Evolutionary conservation across 768 basidiomycete genomes (phyloP).

Genomic region (Cyclocybe cylindracea): DNA sequence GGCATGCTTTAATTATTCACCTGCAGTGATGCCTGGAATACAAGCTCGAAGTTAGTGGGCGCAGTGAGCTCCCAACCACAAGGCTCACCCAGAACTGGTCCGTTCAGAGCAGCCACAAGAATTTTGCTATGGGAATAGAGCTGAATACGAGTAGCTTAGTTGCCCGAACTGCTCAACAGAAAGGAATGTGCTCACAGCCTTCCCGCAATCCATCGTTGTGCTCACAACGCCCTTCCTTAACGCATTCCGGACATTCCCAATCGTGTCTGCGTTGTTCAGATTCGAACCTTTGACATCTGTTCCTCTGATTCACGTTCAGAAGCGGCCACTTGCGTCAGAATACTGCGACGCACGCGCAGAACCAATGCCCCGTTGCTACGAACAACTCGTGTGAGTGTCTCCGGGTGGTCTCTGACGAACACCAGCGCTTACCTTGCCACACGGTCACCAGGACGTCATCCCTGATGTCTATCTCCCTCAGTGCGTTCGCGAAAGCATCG

Average conservation of each 20-base stretch:
- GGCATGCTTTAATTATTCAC: conserved; percentile 26
- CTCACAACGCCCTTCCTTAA: conserved; percentile 47
- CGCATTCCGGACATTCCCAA: conserved; percentile 42
- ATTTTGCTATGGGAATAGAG: conserved; percentile 71
- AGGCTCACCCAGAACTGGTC: conserved; percentile 69
- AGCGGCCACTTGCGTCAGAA: background rate
- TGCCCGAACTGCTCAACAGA: no score
- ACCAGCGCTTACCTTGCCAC: conserved; percentile 54
- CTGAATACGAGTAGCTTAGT: conserved; percentile 33
- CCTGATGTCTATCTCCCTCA: conserved; percentile 58
- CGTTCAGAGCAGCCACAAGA: conserved; percentile 70
- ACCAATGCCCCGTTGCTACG: conserved; percentile 67
- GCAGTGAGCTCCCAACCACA: background rate
- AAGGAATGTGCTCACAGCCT: conserved; percentile 49
- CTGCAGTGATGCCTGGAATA: conserved; percentile 62
- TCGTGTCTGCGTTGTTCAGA: conserved; percentile 8
- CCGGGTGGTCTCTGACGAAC: background rate
- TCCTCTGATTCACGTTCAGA: conserved; percentile 39
- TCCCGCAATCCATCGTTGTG: conserved; percentile 60
- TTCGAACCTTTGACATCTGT: conserved; percentile 50
- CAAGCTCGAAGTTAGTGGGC: background rate
- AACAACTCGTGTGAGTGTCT: background rate
- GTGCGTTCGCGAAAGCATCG: conserved; percentile 53
- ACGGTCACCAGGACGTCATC: conserved; percentile 66
- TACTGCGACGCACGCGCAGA: conserved; percentile 59